These are phyloP conservation scores for Cardamine chenopodiifolia DNA, from an alignment of 345 rosid genomes.

Conservation along the genomic window DNA sequence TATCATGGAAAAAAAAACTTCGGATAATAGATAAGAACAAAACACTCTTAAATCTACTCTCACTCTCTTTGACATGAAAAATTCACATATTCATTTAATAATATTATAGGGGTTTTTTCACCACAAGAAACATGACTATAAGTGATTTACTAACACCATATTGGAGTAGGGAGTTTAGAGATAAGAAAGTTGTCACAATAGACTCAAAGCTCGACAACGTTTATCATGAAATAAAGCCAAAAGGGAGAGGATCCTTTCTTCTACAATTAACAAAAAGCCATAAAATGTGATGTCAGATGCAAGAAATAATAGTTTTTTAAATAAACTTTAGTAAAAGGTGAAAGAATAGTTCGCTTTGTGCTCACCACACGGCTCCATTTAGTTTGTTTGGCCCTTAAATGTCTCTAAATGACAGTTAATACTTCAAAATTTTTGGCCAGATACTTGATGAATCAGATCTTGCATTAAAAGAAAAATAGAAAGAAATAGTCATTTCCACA, in stretches of 20 bases:
- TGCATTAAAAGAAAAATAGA: too few relatives aligned
- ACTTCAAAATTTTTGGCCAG: too few relatives aligned
- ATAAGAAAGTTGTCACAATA: too few relatives aligned
- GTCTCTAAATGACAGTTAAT: too few relatives aligned
- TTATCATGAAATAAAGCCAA: background rate
- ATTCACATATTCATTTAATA: background rate
- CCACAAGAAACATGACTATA: background rate
- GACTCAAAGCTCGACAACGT: background rate
- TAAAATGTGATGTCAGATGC: background rate
- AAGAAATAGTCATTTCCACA: too few relatives aligned
- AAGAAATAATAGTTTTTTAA: background rate
- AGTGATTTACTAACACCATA: background rate
- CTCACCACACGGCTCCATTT: background rate
- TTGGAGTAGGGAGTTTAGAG: background rate
- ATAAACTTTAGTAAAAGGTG: too few relatives aligned
- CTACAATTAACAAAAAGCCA: background rate
- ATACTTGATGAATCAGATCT: too few relatives aligned
- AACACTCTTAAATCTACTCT: constrained; percentile 2
- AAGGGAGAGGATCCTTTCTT: background rate
- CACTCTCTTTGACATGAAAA: background rate
- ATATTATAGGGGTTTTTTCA: background rate
- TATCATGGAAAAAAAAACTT: background rate
- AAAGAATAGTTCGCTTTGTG: too few relatives aligned
- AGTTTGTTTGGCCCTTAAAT: too few relatives aligned
- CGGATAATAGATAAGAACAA: constrained; percentile 19